These are phyloP conservation scores for Zygosaccharomyces siamensis DNA, from an alignment of 805 yeast genomes.

Conservation along the genomic window DNA sequence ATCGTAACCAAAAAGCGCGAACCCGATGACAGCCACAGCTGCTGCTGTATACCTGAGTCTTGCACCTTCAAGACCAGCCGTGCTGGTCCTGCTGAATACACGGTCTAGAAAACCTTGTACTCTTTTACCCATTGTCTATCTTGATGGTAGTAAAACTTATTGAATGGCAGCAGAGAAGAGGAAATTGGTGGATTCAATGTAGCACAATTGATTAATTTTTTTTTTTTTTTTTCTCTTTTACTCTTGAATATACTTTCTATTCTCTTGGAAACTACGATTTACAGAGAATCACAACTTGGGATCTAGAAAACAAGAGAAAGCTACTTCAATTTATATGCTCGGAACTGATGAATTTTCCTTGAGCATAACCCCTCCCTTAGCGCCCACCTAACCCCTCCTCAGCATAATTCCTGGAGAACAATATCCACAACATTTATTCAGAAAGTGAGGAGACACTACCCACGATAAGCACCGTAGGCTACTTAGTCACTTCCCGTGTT, in stretches of 20 bases:
- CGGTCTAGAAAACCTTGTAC: neutral
- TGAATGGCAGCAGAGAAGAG: no score
- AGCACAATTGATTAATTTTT: no score
- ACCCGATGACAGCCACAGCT: constrained; percentile 56
- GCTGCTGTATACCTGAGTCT: constrained; percentile 47
- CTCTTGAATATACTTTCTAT: no score
- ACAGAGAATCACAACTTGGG: no score
- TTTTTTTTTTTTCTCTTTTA: no score
- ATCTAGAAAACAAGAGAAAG: no score
- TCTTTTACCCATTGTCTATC: neutral
- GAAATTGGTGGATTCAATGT: no score
- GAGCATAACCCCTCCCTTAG: neutral
- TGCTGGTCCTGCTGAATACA: constrained; percentile 41
- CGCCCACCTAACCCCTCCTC: neutral
- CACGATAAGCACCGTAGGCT: no score
- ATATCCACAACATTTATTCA: neutral
- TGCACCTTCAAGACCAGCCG: constrained; percentile 54
- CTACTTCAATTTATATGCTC: no score
- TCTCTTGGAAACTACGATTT: no score
- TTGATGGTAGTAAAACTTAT: neutral
- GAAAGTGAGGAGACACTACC: neutral
- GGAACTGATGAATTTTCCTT: neutral
- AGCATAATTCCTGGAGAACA: neutral
- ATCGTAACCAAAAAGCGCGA: constrained; percentile 69
- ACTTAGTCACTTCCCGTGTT: no score